phyloP scores from a whole-genome alignment of 2,329 filamentous ascomycete species.

The Gnomoniopsis sp. region DNA sequence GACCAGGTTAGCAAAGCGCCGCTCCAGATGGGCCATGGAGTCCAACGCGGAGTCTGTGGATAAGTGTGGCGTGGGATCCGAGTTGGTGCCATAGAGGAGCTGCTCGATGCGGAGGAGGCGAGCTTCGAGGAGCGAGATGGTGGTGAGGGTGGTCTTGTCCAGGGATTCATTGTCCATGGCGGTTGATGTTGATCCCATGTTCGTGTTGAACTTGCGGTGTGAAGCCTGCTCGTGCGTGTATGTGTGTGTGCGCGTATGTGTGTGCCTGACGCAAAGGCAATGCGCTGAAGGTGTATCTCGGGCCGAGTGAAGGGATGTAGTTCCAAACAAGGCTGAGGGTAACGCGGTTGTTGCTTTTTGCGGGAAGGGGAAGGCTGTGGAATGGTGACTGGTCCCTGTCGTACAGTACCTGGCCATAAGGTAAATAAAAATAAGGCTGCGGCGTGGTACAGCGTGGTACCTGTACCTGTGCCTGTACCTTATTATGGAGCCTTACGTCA shows the following conservation, averaged over 20 bases:
- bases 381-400: too few species aligned
- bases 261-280: too few species aligned
- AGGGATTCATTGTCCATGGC: conserved; percentile 31
- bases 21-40: conserved; percentile 49
- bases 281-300: too few species aligned
- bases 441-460: background rate
- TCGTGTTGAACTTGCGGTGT: background rate
- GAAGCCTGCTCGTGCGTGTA: background rate
- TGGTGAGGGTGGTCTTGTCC: conserved; percentile 52
- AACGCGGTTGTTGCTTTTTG: too few species aligned
- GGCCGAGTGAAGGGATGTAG: too few species aligned
- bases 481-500: background rate
- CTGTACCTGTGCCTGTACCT: background rate
- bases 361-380: too few species aligned
- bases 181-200: background rate
- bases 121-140: conserved; percentile 54
- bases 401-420: too few species aligned
- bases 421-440: too few species aligned
- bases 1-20: conserved; percentile 47
- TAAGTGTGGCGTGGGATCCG: conserved; percentile 30
- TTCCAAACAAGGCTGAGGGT: too few species aligned
- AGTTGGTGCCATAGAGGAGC: conserved; percentile 48
- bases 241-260: background rate
- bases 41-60: conserved; percentile 38
- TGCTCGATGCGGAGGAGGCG: conserved; percentile 60